Evolutionary conservation across 192 early-diverging fungal genomes (phyloP).

Genomic region (Haplosporangium gracile): DNA sequence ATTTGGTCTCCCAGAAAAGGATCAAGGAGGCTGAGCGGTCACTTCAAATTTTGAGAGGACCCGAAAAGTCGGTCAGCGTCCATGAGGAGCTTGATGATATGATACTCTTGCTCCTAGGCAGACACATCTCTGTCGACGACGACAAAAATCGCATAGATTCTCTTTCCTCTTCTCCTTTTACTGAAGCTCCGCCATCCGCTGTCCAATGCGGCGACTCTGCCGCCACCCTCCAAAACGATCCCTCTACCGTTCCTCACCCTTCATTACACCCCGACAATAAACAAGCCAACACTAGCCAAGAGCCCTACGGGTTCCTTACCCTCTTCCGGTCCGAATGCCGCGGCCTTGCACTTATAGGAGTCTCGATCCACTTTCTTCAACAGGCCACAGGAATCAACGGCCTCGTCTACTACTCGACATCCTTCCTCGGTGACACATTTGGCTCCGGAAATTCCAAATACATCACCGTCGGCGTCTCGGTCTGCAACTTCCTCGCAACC

Average conservation of each 20-base stretch:
- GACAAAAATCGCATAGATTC: neutral
- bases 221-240: neutral
- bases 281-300: neutral
- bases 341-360: conserved; percentile 71
- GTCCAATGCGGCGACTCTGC: conserved; percentile 1
- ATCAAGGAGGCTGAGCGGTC: conserved; percentile 67
- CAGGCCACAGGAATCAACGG: conserved; percentile 90
- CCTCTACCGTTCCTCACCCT: neutral
- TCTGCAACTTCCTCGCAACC: conserved; percentile 70
- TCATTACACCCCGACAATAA: neutral
- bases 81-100: conserved; percentile 73
- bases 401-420: conserved; percentile 80
- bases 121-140: neutral
- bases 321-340: conserved; percentile 58
- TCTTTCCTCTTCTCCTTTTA: neutral
- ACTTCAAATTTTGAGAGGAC: conserved; percentile 63
- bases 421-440: conserved; percentile 70
- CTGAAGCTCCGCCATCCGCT: neutral
- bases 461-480: conserved; percentile 71
- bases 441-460: conserved; percentile 73
- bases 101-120: conserved; percentile 57
- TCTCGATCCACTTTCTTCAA: conserved; percentile 79
- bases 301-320: conserved; percentile 17
- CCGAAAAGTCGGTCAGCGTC: conserved; percentile 51
- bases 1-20: conserved; percentile 70